Percentiles rank a stretch among this genome's conserved stretches.
phyloP scores from a whole-genome alignment of 306 rosid species.

The Trifolium pratense region DNA sequence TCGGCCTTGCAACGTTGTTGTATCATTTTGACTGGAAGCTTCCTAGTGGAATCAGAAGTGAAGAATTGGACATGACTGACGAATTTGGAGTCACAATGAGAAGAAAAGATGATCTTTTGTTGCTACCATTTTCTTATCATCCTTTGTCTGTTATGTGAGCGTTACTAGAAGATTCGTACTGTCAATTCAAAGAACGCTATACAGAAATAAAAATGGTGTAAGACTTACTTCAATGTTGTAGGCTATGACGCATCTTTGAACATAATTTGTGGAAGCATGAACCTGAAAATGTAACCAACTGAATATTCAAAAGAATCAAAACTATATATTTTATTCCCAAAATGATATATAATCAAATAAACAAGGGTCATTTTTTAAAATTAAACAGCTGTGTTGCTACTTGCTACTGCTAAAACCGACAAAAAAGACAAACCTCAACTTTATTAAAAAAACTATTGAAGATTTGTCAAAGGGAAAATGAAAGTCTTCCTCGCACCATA shows the following conservation, averaged over 20 bases:
- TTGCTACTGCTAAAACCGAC: too few species aligned
- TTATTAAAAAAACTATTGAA: too few species aligned
- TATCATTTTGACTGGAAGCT: slow-evolving; percentile 47
- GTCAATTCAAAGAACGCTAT: neutral
- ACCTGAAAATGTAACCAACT: neutral
- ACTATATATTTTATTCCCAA: too few species aligned
- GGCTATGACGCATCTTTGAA: neutral
- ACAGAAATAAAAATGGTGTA: neutral
- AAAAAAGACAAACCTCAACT: neutral
- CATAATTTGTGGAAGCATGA: neutral
- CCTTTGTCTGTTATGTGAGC: slow-evolving; percentile 10
- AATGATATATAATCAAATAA: too few species aligned
- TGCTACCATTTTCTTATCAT: slow-evolving; percentile 5
- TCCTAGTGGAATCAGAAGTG: slow-evolving; percentile 26
- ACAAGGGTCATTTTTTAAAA: too few species aligned
- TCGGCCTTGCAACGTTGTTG: slow-evolving; percentile 33
- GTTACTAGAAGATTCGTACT: neutral
- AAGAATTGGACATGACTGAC: slow-evolving; percentile 42
- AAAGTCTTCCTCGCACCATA: too few species aligned
- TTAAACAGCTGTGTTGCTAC: too few species aligned
- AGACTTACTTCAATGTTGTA: slow-evolving; percentile 19
- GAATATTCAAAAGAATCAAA: neutral
- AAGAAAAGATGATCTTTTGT: slow-evolving; percentile 33
- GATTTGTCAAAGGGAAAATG: too few species aligned
- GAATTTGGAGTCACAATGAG: slow-evolving; percentile 35